Percentiles rank a stretch among this genome's conserved stretches.
Conservation (phyloP, 2,329 filamentous ascomycete genomes). For the Cytospora piceicola region DNA sequence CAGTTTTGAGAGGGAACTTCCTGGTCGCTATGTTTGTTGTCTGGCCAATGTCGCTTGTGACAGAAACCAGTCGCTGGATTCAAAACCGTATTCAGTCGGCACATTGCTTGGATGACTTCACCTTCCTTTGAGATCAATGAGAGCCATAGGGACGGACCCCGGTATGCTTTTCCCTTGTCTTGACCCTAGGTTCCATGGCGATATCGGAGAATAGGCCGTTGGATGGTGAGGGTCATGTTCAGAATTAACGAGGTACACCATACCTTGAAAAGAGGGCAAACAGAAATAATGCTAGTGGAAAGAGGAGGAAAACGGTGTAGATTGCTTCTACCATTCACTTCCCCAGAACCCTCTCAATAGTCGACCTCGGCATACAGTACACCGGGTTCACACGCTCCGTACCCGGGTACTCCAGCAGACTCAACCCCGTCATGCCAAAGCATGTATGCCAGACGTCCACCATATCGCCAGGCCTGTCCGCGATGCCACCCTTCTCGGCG, state of each 20-base stretch:
- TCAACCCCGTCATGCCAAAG: conserved; percentile 87
- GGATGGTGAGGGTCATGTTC: conserved; percentile 62
- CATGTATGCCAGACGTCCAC: conserved; percentile 96
- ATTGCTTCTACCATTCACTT: conserved; percentile 35
- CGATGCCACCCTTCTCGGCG: conserved; percentile 78
- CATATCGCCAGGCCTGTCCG: conserved; percentile 90
- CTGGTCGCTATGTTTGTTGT: not conserved
- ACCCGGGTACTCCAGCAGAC: conserved; percentile 76
- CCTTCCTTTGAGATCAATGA: not conserved
- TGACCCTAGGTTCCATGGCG: conserved; percentile 66
- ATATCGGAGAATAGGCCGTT: conserved; percentile 63
- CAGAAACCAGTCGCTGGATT: not conserved
- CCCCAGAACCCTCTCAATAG: conserved; percentile 62
- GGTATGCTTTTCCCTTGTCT: conserved; percentile 64
- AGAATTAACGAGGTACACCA: not conserved
- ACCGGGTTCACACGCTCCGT: conserved; percentile 82
- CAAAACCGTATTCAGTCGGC: not conserved
- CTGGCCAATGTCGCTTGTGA: not conserved
- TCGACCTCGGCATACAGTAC: conserved; percentile 79
- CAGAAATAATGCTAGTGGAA: conserved; percentile 17
- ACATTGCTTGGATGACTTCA: conserved; percentile 22
- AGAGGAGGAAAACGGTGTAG: conserved; percentile 1
- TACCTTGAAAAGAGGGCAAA: not conserved
- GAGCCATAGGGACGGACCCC: conserved; percentile 17
- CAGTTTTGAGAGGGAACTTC: not conserved